phyloP scores from a whole-genome alignment of 306 rosid genomes.

The Inga leiocalycina region DNA sequence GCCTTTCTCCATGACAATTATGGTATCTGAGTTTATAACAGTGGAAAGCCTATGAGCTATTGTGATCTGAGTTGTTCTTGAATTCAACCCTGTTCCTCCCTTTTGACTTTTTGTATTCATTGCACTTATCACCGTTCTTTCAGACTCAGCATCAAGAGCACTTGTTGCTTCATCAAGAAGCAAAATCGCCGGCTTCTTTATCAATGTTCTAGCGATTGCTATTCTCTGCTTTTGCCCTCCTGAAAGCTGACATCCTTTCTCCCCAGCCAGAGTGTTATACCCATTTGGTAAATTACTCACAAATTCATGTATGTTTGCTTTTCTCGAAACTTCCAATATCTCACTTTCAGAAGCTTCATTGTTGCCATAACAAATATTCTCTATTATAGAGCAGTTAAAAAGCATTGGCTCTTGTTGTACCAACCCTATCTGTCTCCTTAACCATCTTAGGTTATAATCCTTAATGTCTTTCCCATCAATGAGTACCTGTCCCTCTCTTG shows the following conservation, averaged over 20 bases:
- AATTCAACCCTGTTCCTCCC: constrained; percentile 42
- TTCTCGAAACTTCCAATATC: constrained; percentile 63
- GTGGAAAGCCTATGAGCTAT: constrained; percentile 90
- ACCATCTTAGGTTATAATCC: constrained; percentile 75
- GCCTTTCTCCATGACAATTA: constrained; percentile 78
- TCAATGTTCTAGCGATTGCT: constrained; percentile 82
- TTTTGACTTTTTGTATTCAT: constrained; percentile 55
- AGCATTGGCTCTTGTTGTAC: constrained; percentile 93
- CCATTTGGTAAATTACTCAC: constrained; percentile 74
- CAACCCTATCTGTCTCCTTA: constrained; percentile 76
- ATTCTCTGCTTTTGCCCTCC: constrained; percentile 96
- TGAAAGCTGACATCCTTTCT: constrained; percentile 87
- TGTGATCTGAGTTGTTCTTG: constrained; percentile 72
- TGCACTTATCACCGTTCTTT: constrained; percentile 65
- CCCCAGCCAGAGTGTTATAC: constrained; percentile 75
- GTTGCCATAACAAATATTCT: constrained; percentile 74
- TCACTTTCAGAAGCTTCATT: constrained; percentile 70
- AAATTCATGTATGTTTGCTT: constrained; percentile 83
- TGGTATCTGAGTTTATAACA: constrained; percentile 68
- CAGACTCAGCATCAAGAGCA: constrained; percentile 90
- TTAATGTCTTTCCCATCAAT: constrained; percentile 69
- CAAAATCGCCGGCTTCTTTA: constrained; percentile 74
- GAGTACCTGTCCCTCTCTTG: constrained; percentile 58
- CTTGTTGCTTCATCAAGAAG: constrained; percentile 95
- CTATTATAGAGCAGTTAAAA: constrained; percentile 73